Base-by-base conservation (phyloP, 1,284 basidiomycete species). In the Omphalotus olearius region DNA sequence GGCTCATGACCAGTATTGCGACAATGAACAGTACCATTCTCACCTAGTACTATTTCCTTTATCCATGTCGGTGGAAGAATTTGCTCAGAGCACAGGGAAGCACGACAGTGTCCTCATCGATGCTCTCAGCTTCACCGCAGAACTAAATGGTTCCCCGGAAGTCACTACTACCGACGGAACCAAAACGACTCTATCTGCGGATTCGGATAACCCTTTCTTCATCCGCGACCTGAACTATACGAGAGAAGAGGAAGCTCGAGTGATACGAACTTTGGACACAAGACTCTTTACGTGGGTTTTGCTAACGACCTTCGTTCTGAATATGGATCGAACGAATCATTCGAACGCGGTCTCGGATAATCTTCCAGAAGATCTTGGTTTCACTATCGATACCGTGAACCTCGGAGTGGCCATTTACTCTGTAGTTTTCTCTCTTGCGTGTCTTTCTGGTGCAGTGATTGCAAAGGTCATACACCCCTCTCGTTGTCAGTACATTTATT, bases 291-390 rank as follows among this genome's bases (percentile, higher is more conserved):
- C 69, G 0, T 65, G 62, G 56, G 63, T 70, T 17, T 61, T 71
- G 11, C 45, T 70, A 40, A 71, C 69, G 35, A 71, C 69, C 1
- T 71, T 71, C 45, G 68, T 71, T 16, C 57, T 70, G 42, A 71
- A 70, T 57, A 70, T 71, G 68, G 69, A 70, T 47, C 62, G 69
- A 10, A 70, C 69, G 16, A 70, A 71, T 57, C 62, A 64, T 46
- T 68, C 66, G 10, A 70, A 70, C 47, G 69, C 69, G 1, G 66
- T 70, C 37, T 68, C 68, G 18, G 69, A 71, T 51, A 66, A 68
- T 47, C 55, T 71, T 5, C 67, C 69, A 0, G 56, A 54, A 4
- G 68, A 70, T 52, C 57, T 71, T 10, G 70, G 70, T 7, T 72
- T 72, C 48, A 67, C 62, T 10, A 70, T 70, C 39, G 57, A 69